phyloP scores from a whole-genome alignment of 331 rosid species.

The Spiraea crenata region DNA sequence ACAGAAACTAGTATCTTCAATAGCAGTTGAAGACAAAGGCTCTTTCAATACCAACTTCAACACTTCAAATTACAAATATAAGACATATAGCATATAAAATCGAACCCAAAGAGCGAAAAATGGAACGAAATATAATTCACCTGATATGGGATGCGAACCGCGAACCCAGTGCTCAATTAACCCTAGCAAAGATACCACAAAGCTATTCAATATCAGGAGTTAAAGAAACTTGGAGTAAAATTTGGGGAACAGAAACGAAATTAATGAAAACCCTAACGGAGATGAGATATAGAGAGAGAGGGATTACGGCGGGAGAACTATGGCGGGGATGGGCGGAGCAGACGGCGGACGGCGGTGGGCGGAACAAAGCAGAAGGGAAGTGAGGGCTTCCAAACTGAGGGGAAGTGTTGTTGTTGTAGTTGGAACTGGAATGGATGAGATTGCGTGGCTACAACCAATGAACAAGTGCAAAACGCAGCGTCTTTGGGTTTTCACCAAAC shows the following conservation, averaged over 20 bases:
- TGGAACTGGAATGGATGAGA: conserved; percentile 12
- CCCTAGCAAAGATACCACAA: conserved; percentile 3
- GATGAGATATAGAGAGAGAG: conserved; percentile 10
- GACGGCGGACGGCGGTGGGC: not conserved
- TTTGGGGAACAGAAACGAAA: not conserved
- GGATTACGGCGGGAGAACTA: not conserved
- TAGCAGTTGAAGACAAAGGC: not conserved
- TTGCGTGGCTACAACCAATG: conserved; percentile 5
- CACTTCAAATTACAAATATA: not conserved
- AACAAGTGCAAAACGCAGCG: conserved; percentile 1
- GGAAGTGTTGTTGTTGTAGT: not conserved
- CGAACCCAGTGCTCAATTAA: not conserved
- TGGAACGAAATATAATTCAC: not conserved
- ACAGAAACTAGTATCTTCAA: not conserved
- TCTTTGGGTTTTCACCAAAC: not conserved
- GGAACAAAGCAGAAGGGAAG: conserved; percentile 4
- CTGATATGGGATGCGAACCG: conserved; percentile 1
- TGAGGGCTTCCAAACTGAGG: conserved; percentile 10
- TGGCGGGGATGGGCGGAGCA: not conserved
- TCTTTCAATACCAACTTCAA: not conserved
- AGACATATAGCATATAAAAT: not conserved
- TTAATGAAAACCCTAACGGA: not conserved
- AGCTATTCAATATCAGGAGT: not conserved
- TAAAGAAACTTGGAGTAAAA: not conserved
- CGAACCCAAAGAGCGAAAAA: not conserved